phyloP scores from a whole-genome alignment of 179 eudicot genomes.

The Patellifolia procumbens region DNA sequence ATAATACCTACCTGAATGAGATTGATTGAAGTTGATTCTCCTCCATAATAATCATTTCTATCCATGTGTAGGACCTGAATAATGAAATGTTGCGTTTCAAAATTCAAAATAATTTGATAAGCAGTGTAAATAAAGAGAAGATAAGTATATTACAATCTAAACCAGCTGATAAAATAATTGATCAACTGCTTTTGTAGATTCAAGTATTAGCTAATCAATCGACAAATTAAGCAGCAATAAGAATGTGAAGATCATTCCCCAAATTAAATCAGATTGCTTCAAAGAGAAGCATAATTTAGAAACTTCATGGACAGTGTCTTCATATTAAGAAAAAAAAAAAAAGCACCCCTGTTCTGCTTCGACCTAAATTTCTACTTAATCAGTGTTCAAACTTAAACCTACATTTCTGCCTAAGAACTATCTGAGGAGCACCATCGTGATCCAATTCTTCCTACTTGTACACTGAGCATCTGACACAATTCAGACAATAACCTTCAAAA shows the following conservation, averaged over 20 bases:
- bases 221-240: neutral
- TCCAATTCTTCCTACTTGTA: neutral
- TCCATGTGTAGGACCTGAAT: conserved; percentile 82
- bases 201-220: neutral
- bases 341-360: too few relatives aligned
- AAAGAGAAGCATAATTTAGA: neutral
- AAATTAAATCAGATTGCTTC: too few relatives aligned
- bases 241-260: neutral
- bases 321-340: neutral
- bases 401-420: neutral
- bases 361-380: neutral
- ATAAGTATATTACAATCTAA: neutral
- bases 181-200: neutral
- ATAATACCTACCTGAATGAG: conserved; percentile 58
- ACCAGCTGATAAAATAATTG: neutral
- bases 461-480: neutral
- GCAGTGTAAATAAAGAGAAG: neutral
- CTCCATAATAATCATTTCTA: conserved; percentile 72
- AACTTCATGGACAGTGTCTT: neutral
- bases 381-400: neutral
- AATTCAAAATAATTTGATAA: neutral
- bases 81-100: neutral
- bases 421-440: neutral
- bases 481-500: neutral
- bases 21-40: conserved; percentile 64